A percentile compares a stretch with the other conserved stretches of the same genome.
Conservation (phyloP, 352 stramenopile species). For the Phytopythium mirpurense region DNA sequence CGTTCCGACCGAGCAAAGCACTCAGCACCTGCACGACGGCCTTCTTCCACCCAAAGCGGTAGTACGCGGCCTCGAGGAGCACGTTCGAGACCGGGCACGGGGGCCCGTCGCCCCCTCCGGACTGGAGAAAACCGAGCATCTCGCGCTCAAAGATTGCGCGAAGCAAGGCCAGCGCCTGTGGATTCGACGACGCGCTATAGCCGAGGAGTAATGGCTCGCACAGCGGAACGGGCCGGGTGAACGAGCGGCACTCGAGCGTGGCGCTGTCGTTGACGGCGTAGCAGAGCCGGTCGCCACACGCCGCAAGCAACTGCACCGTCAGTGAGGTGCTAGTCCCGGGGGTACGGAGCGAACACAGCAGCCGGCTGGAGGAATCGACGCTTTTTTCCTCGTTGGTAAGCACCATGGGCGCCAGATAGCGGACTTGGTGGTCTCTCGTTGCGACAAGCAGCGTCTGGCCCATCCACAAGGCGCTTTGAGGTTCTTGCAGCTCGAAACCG, state of each 20-base stretch:
- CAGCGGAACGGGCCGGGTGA: slow-evolving; percentile 37
- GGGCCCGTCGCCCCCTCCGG: slow-evolving; percentile 28
- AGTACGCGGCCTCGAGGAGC: slow-evolving; percentile 38
- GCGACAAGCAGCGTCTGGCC: slow-evolving; percentile 56
- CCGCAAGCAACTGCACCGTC: slow-evolving; percentile 32
- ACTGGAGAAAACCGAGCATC: slow-evolving; percentile 45
- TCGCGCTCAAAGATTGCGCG: slow-evolving; percentile 60
- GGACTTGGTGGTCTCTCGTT: slow-evolving; percentile 42
- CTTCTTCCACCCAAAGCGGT: slow-evolving; percentile 55
- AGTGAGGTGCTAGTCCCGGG: slow-evolving; percentile 10
- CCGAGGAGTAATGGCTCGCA: slow-evolving; percentile 51
- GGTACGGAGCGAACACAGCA: slow-evolving; percentile 28
- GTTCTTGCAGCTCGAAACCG: slow-evolving; percentile 23
- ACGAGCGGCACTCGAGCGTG: slow-evolving; percentile 30
- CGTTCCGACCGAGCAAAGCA: slow-evolving; percentile 21
- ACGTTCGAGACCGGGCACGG: slow-evolving; percentile 40
- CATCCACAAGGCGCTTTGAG: slow-evolving; percentile 63
- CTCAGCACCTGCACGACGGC: slow-evolving; percentile 42
- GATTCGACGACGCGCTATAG: slow-evolving; percentile 12
- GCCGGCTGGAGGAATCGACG: slow-evolving; percentile 3
- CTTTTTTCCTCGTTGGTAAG: background rate
- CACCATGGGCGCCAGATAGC: slow-evolving; percentile 43
- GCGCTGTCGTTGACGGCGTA: slow-evolving; percentile 35
- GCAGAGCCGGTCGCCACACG: slow-evolving; percentile 50
- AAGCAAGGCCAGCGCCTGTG: slow-evolving; percentile 23